A percentile compares a stretch with the other conserved stretches of the same genome.
Evolutionary conservation across 2,329 filamentous ascomycete species (phyloP).

Genomic region (Neofusicoccum parvum): DNA sequence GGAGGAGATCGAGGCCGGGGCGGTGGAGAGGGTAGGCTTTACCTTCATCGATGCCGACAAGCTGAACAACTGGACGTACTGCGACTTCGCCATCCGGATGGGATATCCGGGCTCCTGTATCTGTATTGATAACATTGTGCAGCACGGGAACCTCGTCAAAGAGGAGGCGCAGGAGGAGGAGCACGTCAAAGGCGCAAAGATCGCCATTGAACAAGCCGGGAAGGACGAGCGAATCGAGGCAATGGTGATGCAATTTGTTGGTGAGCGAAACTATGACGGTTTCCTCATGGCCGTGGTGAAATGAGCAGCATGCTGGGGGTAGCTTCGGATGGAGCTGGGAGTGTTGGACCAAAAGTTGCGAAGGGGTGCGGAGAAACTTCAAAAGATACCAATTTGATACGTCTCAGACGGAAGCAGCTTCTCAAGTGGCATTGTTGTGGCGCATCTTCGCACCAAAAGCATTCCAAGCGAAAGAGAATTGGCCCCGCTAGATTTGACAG

Average conservation of each 20-base stretch:
- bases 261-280: constrained; percentile 52
- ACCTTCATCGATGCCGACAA: constrained; percentile 59
- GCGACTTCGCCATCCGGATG: constrained; percentile 47
- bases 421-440: too few relatives aligned
- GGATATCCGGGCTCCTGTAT: constrained; percentile 44
- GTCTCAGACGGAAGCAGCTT: too few relatives aligned
- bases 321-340: neutral
- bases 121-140: constrained; percentile 56
- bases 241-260: constrained; percentile 49
- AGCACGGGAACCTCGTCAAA: constrained; percentile 40
- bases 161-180: constrained; percentile 28
- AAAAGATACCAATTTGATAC: neutral
- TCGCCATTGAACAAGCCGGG: constrained; percentile 47
- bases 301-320: neutral
- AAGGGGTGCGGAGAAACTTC: neutral
- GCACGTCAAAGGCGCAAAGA: constrained; percentile 36
- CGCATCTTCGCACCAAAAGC: too few relatives aligned
- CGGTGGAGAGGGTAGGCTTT: constrained; percentile 49
- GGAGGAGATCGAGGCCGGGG: constrained; percentile 43
- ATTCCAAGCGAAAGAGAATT: too few relatives aligned
- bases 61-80: constrained; percentile 53
- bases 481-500: too few relatives aligned
- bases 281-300: constrained; percentile 47
- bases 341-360: neutral
- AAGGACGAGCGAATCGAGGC: constrained; percentile 46